phyloP scores from a whole-genome alignment of 2,329 filamentous ascomycete species.

The Ceratocystis eucalypticola region DNA sequence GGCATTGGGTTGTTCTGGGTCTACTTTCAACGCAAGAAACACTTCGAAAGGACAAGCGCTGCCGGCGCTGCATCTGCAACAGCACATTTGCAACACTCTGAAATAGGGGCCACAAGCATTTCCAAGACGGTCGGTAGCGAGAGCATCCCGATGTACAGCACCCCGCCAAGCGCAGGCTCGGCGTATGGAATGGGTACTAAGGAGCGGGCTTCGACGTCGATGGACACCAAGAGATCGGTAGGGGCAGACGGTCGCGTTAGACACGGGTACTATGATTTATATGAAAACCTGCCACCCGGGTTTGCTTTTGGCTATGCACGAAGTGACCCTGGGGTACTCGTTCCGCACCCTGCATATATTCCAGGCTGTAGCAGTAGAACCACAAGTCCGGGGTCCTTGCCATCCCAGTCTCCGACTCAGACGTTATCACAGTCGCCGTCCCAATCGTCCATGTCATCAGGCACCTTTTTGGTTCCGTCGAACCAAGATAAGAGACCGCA shows the following conservation, averaged over 20 bases:
- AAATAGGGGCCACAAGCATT: neutral
- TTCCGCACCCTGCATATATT: conserved; percentile 39
- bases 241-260: neutral
- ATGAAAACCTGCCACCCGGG: neutral
- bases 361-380: conserved; percentile 26
- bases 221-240: neutral
- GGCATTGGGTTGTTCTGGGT: conserved; percentile 33
- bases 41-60: conserved; percentile 20
- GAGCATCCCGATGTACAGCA: conserved; percentile 3
- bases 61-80: neutral
- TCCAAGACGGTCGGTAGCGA: neutral
- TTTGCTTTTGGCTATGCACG: neutral
- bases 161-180: neutral
- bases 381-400: conserved; percentile 18
- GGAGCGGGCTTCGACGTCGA: conserved; percentile 8
- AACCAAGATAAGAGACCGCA: conserved; percentile 14
- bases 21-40: conserved; percentile 34
- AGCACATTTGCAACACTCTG: neutral
- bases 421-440: neutral
- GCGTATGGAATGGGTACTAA: conserved; percentile 3
- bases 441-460: neutral
- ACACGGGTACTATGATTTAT: neutral
- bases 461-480: conserved; percentile 14
- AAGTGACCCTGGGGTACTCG: neutral
- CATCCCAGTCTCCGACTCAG: conserved; percentile 13